These are phyloP conservation scores for Ceratocystis diversiconidia DNA, from an alignment of 2,329 filamentous ascomycete species.

Conservation along the genomic window DNA sequence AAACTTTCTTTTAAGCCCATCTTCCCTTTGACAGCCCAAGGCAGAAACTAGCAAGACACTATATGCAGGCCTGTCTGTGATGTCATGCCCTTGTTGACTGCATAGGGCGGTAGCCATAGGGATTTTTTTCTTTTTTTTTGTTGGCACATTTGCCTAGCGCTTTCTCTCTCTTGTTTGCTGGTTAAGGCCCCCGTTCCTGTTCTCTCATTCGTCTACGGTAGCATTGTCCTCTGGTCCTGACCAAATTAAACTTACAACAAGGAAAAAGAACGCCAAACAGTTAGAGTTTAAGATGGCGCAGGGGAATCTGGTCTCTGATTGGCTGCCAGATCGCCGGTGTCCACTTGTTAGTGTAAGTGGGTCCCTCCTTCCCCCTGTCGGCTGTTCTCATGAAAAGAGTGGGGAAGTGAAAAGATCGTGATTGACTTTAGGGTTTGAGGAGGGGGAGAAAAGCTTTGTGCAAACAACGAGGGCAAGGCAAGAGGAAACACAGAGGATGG, in stretches of 20 bases:
- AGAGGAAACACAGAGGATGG: background rate
- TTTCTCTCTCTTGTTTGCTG: background rate
- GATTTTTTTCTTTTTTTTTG: background rate
- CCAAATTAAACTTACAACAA: constrained; percentile 4
- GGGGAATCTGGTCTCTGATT: background rate
- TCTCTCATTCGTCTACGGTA: background rate
- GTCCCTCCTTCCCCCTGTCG: too few relatives aligned
- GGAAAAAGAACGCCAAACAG: background rate
- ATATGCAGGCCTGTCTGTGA: background rate
- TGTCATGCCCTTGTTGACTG: background rate
- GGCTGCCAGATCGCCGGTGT: background rate
- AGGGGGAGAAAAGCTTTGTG: background rate
- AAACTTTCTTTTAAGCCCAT: too few relatives aligned
- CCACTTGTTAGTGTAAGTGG: background rate
- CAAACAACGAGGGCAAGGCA: background rate
- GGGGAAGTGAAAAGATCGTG: background rate
- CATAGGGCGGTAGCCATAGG: background rate
- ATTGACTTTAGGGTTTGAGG: background rate
- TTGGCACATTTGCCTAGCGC: too few relatives aligned
- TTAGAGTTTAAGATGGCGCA: constrained; percentile 7
- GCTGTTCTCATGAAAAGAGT: background rate
- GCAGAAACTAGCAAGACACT: background rate
- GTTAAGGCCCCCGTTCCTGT: background rate
- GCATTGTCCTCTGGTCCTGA: constrained; percentile 4
- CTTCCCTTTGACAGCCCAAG: background rate